A percentile compares a stretch with the other conserved stretches of the same genome.
Evolutionary conservation across 371 early-diverging fungal species (phyloP).

Genomic region (Mucor plumbeus): DNA sequence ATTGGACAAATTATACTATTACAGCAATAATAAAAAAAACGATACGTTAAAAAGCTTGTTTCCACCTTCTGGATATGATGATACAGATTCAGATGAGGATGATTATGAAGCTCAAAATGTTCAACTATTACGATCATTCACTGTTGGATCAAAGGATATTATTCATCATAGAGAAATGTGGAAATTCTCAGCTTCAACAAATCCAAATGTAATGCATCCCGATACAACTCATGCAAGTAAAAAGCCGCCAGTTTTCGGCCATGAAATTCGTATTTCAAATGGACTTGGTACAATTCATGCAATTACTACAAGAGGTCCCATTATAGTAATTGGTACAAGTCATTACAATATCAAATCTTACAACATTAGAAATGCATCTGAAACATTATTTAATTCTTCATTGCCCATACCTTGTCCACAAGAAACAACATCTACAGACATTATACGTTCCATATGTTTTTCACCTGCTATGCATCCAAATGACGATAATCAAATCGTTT

Average conservation of each 20-base stretch:
- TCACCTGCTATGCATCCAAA: neutral
- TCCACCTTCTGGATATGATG: neutral
- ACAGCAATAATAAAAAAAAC: neutral
- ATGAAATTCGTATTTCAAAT: neutral
- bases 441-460: constrained; percentile 9
- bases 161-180: neutral
- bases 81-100: neutral
- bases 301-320: neutral
- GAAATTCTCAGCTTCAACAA: neutral
- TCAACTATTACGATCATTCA: neutral
- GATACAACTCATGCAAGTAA: neutral
- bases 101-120: neutral
- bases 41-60: neutral
- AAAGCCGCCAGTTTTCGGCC: neutral
- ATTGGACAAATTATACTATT: neutral
- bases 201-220: neutral
- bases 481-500: neutral
- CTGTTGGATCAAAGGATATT: neutral
- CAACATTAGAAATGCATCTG: neutral
- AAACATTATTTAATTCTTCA: neutral
- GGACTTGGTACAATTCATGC: neutral
- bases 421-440: neutral
- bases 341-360: neutral
- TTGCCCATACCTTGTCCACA: neutral
- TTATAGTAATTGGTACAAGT: neutral